Base-by-base conservation (phyloP, 2,329 filamentous ascomycete species). In the Diaporthe capsici region DNA sequence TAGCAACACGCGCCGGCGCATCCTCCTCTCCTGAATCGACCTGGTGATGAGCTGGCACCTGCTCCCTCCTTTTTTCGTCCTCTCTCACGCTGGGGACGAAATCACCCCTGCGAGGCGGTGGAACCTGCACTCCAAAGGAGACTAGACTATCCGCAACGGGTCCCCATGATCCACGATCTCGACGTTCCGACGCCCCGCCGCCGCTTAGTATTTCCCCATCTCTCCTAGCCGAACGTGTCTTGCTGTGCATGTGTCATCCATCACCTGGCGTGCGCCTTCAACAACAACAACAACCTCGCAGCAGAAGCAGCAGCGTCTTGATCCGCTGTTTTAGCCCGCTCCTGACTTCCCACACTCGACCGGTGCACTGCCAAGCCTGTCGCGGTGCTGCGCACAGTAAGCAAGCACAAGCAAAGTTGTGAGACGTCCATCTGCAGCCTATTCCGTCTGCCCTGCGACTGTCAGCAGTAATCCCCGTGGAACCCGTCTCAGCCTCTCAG, bases 91-190 rank as follows among this genome's bases (percentile, higher is more conserved):
- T 68, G 63, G 63, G 51, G 63, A 39, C n/a, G 10, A 6, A 17
- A 1, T 25, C 39, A 13, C 28, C n/a, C 22, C 28, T 68, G 39
- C 5, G 63, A 53, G 47, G 31, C 31, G 13, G 63, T 68, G 63
- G 63, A 51, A 39, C 63, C 63, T 37, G 31, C 63, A 17, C 28
- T 20, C 49, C 28, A 68, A 68, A 34, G 12, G 44, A 37, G 63
- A 15, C 47, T 68, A 68, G 63, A 53, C 63, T 68, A 68, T 68
- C 63, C 63, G 63, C 63, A 37, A 47, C 39, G 25, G n/a, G 60
- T 65, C 60, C 39, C 25, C 60, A 68, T 68, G 63, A 68, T 68
- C 63, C 63, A 68, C 63, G 31, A 68, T 68, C 63, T 68, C 44
- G 63, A 49, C 63, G 31, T 31, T 22, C 44, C 63, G 20, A 25